phyloP scores from a whole-genome alignment of 805 yeast species.

The Starmerella stigmatis region DNA sequence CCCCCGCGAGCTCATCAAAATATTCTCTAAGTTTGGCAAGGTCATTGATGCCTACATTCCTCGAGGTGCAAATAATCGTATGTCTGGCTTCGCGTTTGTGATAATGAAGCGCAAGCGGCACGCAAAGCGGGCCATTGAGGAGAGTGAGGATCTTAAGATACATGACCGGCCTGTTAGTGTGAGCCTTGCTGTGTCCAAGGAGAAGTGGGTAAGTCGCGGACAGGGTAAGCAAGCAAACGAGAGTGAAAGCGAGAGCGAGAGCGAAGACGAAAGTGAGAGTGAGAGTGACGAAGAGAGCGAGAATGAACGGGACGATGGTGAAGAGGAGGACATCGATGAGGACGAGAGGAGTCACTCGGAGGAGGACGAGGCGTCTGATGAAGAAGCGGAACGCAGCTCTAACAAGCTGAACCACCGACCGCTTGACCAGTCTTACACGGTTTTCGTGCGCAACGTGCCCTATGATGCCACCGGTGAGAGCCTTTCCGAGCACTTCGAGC shows the following conservation, averaged over 20 bases:
- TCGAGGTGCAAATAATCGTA: slow-evolving; percentile 71
- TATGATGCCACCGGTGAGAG: slow-evolving; percentile 83
- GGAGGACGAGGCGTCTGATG: slow-evolving; percentile 21
- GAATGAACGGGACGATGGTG: slow-evolving; percentile 32
- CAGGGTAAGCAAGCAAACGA: slow-evolving; percentile 29
- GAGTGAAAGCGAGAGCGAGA: slow-evolving; percentile 30
- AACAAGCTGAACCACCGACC: slow-evolving; percentile 25
- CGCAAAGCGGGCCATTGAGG: slow-evolving; percentile 76
- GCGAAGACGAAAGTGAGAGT: slow-evolving; percentile 29
- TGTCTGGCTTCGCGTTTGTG: slow-evolving; percentile 92
- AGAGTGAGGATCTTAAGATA: slow-evolving; percentile 60
- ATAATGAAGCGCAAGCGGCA: slow-evolving; percentile 69
- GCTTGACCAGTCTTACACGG: slow-evolving; percentile 36
- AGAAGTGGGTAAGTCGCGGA: slow-evolving; percentile 55
- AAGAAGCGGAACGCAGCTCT: slow-evolving; percentile 26
- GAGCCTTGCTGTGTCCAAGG: slow-evolving; percentile 83
- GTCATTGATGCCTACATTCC: slow-evolving; percentile 87
- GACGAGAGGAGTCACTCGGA: slow-evolving; percentile 20
- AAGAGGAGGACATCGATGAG: slow-evolving; percentile 29
- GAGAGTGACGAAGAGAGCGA: slow-evolving; percentile 33
- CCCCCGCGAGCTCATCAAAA: slow-evolving; percentile 56
- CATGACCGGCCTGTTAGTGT: slow-evolving; percentile 89
- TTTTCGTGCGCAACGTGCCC: slow-evolving; percentile 88
- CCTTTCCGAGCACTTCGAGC: slow-evolving; percentile 62
- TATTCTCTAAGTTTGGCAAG: slow-evolving; percentile 69